A percentile compares a stretch with the other conserved stretches of the same genome.
Evolutionary conservation across 192 early-diverging fungal genomes (phyloP).

Genomic region (Umbelopsis vinacea): DNA sequence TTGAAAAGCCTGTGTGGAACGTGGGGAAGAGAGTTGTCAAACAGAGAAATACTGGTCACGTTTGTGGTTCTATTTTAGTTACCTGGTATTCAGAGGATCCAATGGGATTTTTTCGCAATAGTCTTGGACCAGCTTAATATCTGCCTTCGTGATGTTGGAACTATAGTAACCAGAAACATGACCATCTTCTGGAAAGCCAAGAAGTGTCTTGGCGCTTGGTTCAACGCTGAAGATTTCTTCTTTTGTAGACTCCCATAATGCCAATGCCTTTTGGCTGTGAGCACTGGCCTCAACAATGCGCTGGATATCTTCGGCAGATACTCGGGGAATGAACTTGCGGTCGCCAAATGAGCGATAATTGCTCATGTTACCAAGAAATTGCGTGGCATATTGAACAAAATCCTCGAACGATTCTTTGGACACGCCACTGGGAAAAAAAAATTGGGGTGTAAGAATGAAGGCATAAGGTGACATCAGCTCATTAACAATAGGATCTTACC

Average conservation of each 20-base stretch:
- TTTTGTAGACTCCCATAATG: constrained; percentile 34
- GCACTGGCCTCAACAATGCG: constrained; percentile 47
- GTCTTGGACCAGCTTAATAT: constrained; percentile 46
- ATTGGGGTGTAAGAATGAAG: neutral
- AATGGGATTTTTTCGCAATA: constrained; percentile 39
- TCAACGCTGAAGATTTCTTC: constrained; percentile 45
- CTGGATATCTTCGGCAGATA: constrained; percentile 45
- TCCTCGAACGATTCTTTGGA: constrained; percentile 51
- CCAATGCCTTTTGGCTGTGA: constrained; percentile 23
- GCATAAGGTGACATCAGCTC: constrained; percentile 18
- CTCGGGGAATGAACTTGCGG: constrained; percentile 63
- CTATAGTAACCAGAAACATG: constrained; percentile 64
- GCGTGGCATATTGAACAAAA: constrained; percentile 57
- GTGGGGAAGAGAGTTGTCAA: neutral
- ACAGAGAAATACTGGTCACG: no score
- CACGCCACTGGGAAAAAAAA: constrained; percentile 36
- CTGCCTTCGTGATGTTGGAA: constrained; percentile 52
- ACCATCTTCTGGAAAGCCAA: constrained; percentile 65
- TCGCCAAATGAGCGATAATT: constrained; percentile 71
- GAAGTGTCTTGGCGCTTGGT: constrained; percentile 47
- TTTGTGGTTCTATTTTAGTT: neutral
- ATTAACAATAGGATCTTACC: neutral
- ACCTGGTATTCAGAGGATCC: constrained; percentile 38
- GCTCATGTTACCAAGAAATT: constrained; percentile 55
- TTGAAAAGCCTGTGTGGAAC: constrained; percentile 44